Evolutionary conservation across 306 rosid species (phyloP).

Genomic region (Vigna angularis): DNA sequence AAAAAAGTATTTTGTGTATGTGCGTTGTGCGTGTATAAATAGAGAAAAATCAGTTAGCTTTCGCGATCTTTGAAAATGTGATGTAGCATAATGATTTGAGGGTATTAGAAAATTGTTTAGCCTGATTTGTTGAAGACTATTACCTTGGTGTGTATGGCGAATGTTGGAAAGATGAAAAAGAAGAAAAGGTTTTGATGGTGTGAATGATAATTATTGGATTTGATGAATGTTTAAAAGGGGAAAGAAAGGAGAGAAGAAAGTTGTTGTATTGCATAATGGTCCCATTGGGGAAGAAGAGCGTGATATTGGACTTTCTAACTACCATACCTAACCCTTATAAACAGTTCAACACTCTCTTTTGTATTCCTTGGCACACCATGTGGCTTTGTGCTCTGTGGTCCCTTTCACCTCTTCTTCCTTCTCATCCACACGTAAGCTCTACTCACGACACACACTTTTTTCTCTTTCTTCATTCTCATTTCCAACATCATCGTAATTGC

Average conservation of each 20-base stretch:
- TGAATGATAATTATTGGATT: constrained; percentile 15
- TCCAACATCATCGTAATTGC: no score
- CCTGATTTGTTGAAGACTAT: no score
- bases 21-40: no score
- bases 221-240: constrained; percentile 13
- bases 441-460: background rate
- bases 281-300: constrained; percentile 41
- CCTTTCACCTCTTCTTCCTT: constrained; percentile 38
- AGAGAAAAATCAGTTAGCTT: background rate
- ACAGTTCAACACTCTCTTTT: constrained; percentile 40
- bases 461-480: background rate
- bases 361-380: constrained; percentile 52
- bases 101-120: no score
- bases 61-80: background rate
- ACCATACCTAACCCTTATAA: constrained; percentile 69
- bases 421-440: constrained; percentile 40
- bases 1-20: no score
- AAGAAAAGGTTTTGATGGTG: no score
- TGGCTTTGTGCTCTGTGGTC: constrained; percentile 48
- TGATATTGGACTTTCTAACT: constrained; percentile 66
- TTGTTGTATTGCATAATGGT: constrained; percentile 27
- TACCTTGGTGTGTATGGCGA: no score
- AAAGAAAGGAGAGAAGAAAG: background rate
- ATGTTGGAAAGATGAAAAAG: no score
- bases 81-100: background rate